These are phyloP conservation scores for Chlamydomonas sphaeroides DNA, from an alignment of 139 green algal species.

Conservation along the genomic window DNA sequence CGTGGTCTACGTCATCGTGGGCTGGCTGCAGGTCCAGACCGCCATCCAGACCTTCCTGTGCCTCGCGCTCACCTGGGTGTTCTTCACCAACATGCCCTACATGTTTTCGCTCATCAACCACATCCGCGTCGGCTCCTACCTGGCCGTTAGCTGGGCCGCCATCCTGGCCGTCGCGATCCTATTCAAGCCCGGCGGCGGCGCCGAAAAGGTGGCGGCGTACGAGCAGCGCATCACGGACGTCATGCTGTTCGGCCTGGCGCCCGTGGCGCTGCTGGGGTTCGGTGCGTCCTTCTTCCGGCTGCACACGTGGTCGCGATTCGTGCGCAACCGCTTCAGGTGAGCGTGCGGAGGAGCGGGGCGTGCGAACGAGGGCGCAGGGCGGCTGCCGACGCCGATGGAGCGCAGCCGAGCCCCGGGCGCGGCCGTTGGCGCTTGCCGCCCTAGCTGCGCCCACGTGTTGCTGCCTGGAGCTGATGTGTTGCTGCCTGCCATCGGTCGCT, in stretches of 20 bases:
- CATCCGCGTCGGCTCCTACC: conserved; percentile 40
- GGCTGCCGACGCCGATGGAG: too few relatives aligned
- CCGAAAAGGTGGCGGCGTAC: not conserved
- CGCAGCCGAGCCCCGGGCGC: too few relatives aligned
- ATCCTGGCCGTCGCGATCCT: conserved; percentile 28
- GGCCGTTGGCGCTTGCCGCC: too few relatives aligned
- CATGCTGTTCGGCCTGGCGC: conserved; percentile 35
- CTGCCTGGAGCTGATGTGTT: too few relatives aligned
- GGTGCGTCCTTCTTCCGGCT: conserved; percentile 5
- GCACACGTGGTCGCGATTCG: conserved; percentile 3
- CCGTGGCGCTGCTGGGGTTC: conserved; percentile 29
- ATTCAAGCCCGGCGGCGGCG: conserved; percentile 13
- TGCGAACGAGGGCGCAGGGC: too few relatives aligned
- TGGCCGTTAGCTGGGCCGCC: conserved; percentile 14
- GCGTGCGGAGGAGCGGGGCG: too few relatives aligned
- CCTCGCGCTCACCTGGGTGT: conserved; percentile 32
- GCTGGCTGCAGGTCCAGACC: conserved; percentile 33
- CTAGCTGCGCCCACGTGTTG: too few relatives aligned
- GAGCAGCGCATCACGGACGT: conserved; percentile 17
- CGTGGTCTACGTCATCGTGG: conserved; percentile 28
- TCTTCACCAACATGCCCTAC: conserved; percentile 42
- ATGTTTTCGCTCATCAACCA: conserved; percentile 41
- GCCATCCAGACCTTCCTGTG: conserved; percentile 30
- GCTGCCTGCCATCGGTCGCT: too few relatives aligned
- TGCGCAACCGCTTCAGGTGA: conserved; percentile 34